These are phyloP conservation scores for Eutreptiella sp. DNA, from an alignment of 208 protist species.

Conservation along the genomic window DNA sequence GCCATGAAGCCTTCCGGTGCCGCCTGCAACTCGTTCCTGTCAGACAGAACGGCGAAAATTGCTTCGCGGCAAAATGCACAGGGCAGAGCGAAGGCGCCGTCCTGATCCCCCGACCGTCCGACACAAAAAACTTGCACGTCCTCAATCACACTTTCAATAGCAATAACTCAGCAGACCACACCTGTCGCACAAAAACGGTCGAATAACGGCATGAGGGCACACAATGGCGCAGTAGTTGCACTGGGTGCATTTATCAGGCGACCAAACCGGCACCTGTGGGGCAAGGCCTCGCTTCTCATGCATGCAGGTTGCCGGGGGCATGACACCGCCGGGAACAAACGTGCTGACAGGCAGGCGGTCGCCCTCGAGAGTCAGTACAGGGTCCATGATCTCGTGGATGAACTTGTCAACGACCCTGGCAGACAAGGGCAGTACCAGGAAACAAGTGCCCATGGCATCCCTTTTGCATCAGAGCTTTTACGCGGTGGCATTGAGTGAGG, in stretches of 20 bases:
- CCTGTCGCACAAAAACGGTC: slow-evolving; percentile 52
- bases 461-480: no score
- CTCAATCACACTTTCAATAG: slow-evolving; percentile 10
- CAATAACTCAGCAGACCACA: slow-evolving; percentile 3
- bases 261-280: slow-evolving; percentile 45
- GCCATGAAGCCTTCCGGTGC: slow-evolving; percentile 27
- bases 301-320: slow-evolving; percentile 37
- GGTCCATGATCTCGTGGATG: slow-evolving; percentile 9
- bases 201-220: slow-evolving; percentile 63
- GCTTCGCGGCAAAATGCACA: no score
- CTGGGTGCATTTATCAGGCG: slow-evolving; percentile 54
- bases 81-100: no score
- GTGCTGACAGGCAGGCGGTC: slow-evolving; percentile 37
- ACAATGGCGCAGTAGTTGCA: slow-evolving; percentile 58
- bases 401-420: no score
- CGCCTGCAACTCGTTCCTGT: slow-evolving; percentile 7
- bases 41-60: no score
- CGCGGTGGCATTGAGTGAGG: no score
- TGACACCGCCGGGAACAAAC: slow-evolving; percentile 36
- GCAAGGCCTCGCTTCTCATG: slow-evolving; percentile 56
- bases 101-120: no score
- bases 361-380: slow-evolving; percentile 21
- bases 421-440: no score
- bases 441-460: no score
- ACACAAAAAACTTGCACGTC: no score